These are phyloP conservation scores for Asterophora lycoperdoides DNA, from an alignment of 768 basidiomycete species.

Conservation along the genomic window DNA sequence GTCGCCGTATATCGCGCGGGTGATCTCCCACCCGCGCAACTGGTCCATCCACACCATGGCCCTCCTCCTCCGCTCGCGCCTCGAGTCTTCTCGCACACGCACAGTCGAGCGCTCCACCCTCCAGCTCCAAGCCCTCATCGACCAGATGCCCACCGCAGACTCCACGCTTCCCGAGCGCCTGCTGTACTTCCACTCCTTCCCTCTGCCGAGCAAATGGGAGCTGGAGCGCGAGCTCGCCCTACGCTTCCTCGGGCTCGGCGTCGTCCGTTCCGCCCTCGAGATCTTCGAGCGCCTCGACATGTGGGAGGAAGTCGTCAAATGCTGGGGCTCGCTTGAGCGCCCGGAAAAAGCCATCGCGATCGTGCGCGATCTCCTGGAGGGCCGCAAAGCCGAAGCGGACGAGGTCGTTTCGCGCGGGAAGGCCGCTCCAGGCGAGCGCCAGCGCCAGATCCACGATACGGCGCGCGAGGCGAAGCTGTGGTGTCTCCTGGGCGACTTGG, in stretches of 20 bases:
- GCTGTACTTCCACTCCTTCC: constrained; percentile 73
- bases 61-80: constrained; percentile 85
- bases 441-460: constrained; percentile 45
- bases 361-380: constrained; percentile 82
- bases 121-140: constrained; percentile 92
- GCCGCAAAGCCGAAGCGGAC: constrained; percentile 80
- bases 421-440: constrained; percentile 36
- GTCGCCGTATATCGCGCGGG: constrained; percentile 85
- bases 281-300: constrained; percentile 94
- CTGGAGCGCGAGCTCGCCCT: constrained; percentile 87
- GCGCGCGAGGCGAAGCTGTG: constrained; percentile 86
- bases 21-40: constrained; percentile 84
- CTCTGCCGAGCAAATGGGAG: constrained; percentile 89
- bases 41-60: constrained; percentile 99
- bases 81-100: constrained; percentile 83
- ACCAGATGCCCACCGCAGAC: constrained; percentile 92
- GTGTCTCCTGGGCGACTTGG: constrained; percentile 93
- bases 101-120: constrained; percentile 91
- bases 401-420: constrained; percentile 60
- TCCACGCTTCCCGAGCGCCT: constrained; percentile 72
- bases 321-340: constrained; percentile 78
- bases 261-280: constrained; percentile 84
- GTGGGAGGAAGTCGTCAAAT: constrained; percentile 96
- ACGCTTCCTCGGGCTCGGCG: constrained; percentile 81
- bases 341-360: constrained; percentile 74